Evolutionary conservation across 768 basidiomycete genomes (phyloP), one percentile per base, ranked within the genome.

Genomic region (Mycena metata): DNA sequence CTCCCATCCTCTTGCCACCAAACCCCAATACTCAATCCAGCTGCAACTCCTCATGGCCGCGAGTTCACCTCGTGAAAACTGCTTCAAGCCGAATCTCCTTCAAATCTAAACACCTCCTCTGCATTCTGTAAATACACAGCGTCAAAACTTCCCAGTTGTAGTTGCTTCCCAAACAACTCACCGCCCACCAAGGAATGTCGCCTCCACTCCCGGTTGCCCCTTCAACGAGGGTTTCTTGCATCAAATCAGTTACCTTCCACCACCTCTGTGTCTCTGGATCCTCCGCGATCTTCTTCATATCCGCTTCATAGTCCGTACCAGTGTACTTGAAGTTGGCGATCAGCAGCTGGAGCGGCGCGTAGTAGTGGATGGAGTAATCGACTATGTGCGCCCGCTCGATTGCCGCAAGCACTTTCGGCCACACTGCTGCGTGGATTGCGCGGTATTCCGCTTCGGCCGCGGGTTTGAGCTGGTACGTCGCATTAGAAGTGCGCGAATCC

Each of bases 291-390:
- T 75, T 81, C 41, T 79, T 82, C 91, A 94, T 93, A 72, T 94
- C 93, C 16, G 69, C 80, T 46, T 85, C 87, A 43, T 86, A 93
- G 71, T 94, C 86, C 4, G 79, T 66, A 0, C 92, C 93, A 0
- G 82, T 87, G 73, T 94, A 94, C 73, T 91, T 91, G 84, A 94
- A 91, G 50, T 84, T 89, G n/a, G 92, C 92, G 68, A 94, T 86
- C n/a, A 95, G 84, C 46, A 95, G 84, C 35, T 83, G 83, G 26
- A 89, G 80, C 5, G 86, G 85, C 19, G 88, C 85, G 72, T 89
- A 87, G 74, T 92, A 85, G 72, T 91, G 84, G 77, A 94, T 94
- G 19, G 91, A 91, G 75, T 94, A 95, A 79, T 95, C 92, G 42
- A 81, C 79, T 64, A 94, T 85, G 76, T 94, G 86, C 56, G 90